Evolutionary conservation across 345 rosid genomes (phyloP), one percentile per base, ranked within the genome.

Genomic region (Leavenworthia alabamica): DNA sequence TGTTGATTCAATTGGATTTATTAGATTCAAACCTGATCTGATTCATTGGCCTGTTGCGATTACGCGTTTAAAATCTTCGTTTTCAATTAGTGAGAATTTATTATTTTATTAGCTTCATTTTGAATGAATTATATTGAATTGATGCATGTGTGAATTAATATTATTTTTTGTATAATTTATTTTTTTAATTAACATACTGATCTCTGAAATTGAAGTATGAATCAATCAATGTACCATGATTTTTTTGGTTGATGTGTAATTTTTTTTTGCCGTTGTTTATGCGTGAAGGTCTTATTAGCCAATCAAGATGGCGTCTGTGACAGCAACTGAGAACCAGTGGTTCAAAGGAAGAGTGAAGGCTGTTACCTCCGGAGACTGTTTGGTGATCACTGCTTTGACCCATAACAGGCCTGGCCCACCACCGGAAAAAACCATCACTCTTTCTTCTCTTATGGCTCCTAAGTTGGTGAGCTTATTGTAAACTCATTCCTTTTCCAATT

Each of bases 351-450:
- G 68, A 77, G 99, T 92, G 67, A 92, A 92, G 73, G 82, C 91
- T 22, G 96, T 92, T 71, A 66, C 86, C 6, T 89, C 99, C 2
- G 97, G 99, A 49, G 97, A 89, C 80, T 74, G 81, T 79, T 76
- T 89, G 86, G 86, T 92, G 1, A 62, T 92, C 42, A 79, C 73
- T 59, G 89, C 89, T 24, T 24, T 86, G 75, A 35, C 80, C 62
- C 80, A 59, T 75, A 79, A 51, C 75, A 86, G 77, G 50, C n/a
- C 83, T 31, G 99, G 97, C 15, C 88, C 84, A n/a, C 94, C 97
- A 2, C 96, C 90, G 0, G 96, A 92, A 53, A 92, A 88, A 78
- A 83, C 89, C 65, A 62, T 92, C 71, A 89, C 91, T 58, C 56
- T 92, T 24, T 78, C 99, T 17, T 85, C 89, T 66, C 78, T 92